These are phyloP conservation scores for Arabidopsis lyrata DNA, from an alignment of 441 rosid genomes.

Conservation along the genomic window DNA sequence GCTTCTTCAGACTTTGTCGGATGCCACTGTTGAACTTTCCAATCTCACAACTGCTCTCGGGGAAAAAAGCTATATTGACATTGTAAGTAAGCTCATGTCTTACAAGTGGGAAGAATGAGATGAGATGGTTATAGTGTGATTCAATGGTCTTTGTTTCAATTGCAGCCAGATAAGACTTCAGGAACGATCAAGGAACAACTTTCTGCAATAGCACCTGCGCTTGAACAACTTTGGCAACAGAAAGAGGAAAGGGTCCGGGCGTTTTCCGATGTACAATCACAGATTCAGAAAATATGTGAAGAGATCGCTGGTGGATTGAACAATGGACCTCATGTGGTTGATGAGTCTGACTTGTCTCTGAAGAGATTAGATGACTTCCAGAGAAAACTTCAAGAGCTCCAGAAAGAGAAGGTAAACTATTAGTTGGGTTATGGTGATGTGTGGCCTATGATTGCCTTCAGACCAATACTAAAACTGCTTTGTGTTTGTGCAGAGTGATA, in stretches of 20 bases:
- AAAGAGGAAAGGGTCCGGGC: slow-evolving; percentile 91
- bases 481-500: slow-evolving; percentile 70
- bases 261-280: slow-evolving; percentile 83
- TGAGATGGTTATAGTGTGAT: slow-evolving; percentile 7
- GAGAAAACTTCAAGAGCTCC: slow-evolving; percentile 85
- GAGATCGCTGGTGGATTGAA: slow-evolving; percentile 83
- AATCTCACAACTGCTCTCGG: slow-evolving; percentile 87
- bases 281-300: slow-evolving; percentile 89
- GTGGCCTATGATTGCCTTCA: not conserved
- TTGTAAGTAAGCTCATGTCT: slow-evolving; percentile 53
- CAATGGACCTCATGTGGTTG: slow-evolving; percentile 68
- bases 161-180: slow-evolving; percentile 76
- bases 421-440: not conserved
- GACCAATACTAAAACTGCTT: not conserved
- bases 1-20: slow-evolving; percentile 87
- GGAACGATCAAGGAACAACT: slow-evolving; percentile 98
- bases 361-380: slow-evolving; percentile 88
- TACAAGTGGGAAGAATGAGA: slow-evolving; percentile 5
- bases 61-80: slow-evolving; percentile 67
- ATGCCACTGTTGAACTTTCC: slow-evolving; percentile 84
- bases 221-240: slow-evolving; percentile 90
- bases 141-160: not conserved
- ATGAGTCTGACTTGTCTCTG: slow-evolving; percentile 84
- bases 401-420: slow-evolving; percentile 80
- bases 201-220: slow-evolving; percentile 88